A percentile compares a stretch with the other conserved stretches of the same genome.
Conservation (phyloP, 176 grass and related monocot genomes). For the Oropetium thomaeum region DNA sequence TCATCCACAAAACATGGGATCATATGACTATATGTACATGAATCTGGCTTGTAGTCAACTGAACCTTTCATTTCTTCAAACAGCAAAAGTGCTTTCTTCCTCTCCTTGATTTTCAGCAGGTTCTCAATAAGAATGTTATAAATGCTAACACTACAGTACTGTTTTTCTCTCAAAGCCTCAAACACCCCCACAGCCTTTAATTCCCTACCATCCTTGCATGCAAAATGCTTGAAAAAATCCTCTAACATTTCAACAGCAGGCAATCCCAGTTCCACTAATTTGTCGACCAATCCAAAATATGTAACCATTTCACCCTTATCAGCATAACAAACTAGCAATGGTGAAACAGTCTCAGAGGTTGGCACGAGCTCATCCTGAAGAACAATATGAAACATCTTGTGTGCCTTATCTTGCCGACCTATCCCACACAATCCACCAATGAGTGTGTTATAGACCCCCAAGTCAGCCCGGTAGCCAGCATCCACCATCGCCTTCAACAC, state of each 20-base stretch:
- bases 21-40: constrained; percentile 64
- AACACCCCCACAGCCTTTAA: constrained; percentile 61
- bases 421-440: constrained; percentile 67
- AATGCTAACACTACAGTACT: constrained; percentile 50
- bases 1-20: constrained; percentile 86
- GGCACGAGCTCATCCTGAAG: constrained; percentile 59
- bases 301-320: constrained; percentile 52
- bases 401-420: constrained; percentile 60
- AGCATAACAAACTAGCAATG: constrained; percentile 66
- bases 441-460: constrained; percentile 73
- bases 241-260: constrained; percentile 50
- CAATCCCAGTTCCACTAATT: constrained; percentile 51
- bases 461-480: constrained; percentile 65
- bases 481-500: constrained; percentile 77
- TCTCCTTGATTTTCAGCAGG: constrained; percentile 63
- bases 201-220: constrained; percentile 56
- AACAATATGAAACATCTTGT: constrained; percentile 70
- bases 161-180: constrained; percentile 52
- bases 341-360: constrained; percentile 51
- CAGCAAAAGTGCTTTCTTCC: constrained; percentile 46
- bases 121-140: constrained; percentile 79
- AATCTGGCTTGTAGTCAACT: constrained; percentile 52
- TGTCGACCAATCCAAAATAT: constrained; percentile 54
- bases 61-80: constrained; percentile 70
- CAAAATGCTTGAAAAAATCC: constrained; percentile 53